Evolutionary conservation across 2,329 filamentous ascomycete species (phyloP).

Genomic region (Tetracladium maxilliforme): DNA sequence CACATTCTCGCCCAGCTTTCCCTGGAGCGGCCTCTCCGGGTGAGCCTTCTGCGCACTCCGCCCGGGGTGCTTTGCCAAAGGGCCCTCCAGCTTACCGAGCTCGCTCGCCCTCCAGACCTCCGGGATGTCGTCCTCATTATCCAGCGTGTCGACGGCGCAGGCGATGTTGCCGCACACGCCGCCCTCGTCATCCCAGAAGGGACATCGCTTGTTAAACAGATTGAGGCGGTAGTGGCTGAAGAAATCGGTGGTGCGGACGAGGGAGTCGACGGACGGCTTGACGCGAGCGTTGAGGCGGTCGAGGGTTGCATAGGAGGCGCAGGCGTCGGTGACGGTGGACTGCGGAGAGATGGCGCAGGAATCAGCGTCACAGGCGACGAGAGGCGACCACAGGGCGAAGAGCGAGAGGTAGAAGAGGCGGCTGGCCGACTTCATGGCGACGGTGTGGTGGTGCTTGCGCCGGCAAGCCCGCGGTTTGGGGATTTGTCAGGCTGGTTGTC

Average conservation of each 20-base stretch:
- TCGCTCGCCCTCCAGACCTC: slow-evolving; percentile 83
- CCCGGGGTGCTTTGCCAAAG: slow-evolving; percentile 77
- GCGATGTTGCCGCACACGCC: slow-evolving; percentile 96
- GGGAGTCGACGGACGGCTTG: slow-evolving; percentile 61
- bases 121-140: slow-evolving; percentile 90
- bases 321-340: slow-evolving; percentile 84
- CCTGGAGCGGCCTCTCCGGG: slow-evolving; percentile 61
- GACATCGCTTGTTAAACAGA: slow-evolving; percentile 85
- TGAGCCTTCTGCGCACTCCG: slow-evolving; percentile 58
- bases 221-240: slow-evolving; percentile 96
- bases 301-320: slow-evolving; percentile 83
- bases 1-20: slow-evolving; percentile 69
- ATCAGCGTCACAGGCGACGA: slow-evolving; percentile 18
- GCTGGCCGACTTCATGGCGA: slow-evolving; percentile 34
- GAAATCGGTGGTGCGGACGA: slow-evolving; percentile 85
- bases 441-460: no score
- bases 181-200: slow-evolving; percentile 88
- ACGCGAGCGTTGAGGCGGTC: slow-evolving; percentile 69
- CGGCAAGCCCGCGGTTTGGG: no score
- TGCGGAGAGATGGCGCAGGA: slow-evolving; percentile 55
- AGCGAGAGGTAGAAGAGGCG: slow-evolving; percentile 46
- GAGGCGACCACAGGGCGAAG: slow-evolving; percentile 31
- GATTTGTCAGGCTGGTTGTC: no score
- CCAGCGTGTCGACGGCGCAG: slow-evolving; percentile 87
- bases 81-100: slow-evolving; percentile 82